Percentiles rank a stretch among this genome's conserved stretches.
phyloP scores from a whole-genome alignment of 495 filamentous ascomycete genomes.

The Beverwykella pulmonaria region DNA sequence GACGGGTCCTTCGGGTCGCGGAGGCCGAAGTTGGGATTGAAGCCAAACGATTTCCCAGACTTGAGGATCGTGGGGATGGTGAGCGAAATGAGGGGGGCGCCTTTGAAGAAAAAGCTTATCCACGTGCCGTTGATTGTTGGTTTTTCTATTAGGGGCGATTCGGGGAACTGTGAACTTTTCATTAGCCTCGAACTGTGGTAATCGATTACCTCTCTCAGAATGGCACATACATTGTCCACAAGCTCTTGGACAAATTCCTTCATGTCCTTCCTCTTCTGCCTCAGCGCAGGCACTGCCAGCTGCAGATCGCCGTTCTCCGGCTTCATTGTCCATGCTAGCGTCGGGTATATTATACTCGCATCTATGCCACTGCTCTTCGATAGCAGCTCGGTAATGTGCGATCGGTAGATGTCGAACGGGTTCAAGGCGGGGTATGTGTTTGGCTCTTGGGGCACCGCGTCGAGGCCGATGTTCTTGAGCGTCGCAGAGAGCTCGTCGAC shows the following conservation, averaged over 20 bases:
- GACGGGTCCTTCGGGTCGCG: constrained; percentile 39
- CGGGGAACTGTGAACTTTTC: constrained; percentile 61
- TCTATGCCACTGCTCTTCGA: constrained; percentile 72
- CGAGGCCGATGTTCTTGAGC: constrained; percentile 29
- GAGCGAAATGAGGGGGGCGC: constrained; percentile 47
- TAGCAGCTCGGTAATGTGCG: constrained; percentile 75
- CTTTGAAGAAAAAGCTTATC: constrained; percentile 77
- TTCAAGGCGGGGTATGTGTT: constrained; percentile 67
- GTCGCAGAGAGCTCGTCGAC: constrained; percentile 29
- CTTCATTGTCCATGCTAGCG: constrained; percentile 77
- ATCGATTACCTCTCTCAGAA: constrained; percentile 57
- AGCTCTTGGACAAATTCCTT: constrained; percentile 25
- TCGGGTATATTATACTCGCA: constrained; percentile 71
- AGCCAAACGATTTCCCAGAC: constrained; percentile 47
- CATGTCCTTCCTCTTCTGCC: constrained; percentile 56
- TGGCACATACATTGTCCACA: constrained; percentile 16
- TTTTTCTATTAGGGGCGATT: constrained; percentile 72
- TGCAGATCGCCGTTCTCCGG: constrained; percentile 89
- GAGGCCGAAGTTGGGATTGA: constrained; percentile 44
- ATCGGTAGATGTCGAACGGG: constrained; percentile 84
- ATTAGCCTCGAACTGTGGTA: too few species aligned
- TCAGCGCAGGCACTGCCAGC: constrained; percentile 75
- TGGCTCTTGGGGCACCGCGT: constrained; percentile 29
- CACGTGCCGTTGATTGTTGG: constrained; percentile 66
- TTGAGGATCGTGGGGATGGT: constrained; percentile 52